Evolutionary conservation across 192 early-diverging fungal species (phyloP).

Genomic region (Pilaira anomala): DNA sequence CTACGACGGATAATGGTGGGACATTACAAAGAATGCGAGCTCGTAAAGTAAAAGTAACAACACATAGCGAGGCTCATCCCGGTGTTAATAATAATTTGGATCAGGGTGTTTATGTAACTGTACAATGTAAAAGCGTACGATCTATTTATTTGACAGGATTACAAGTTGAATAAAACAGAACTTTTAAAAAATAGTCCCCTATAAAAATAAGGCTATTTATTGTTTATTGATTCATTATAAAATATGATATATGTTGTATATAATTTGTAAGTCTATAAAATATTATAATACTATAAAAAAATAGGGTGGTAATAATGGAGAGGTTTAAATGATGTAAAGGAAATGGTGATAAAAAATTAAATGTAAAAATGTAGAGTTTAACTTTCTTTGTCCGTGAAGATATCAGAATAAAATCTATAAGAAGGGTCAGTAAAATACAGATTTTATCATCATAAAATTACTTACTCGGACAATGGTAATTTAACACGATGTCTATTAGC

Average conservation of each 20-base stretch:
- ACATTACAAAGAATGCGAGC: not conserved
- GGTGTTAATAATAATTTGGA: not conserved
- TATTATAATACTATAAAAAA: not conserved
- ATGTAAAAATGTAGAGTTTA: too few species aligned
- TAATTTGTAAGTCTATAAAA: not conserved
- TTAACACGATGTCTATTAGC: conserved; percentile 34
- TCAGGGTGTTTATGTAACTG: not conserved
- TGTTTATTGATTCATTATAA: too few species aligned
- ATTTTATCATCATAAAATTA: not conserved
- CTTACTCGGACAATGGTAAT: conserved; percentile 42
- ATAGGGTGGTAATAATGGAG: not conserved
- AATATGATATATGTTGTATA: too few species aligned
- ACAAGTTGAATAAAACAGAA: not conserved
- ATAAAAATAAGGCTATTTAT: too few species aligned
- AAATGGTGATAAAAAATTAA: too few species aligned
- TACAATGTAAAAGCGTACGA: not conserved
- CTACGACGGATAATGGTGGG: not conserved
- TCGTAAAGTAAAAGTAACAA: not conserved
- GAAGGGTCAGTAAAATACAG: not conserved
- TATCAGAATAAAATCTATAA: conserved; percentile 22
- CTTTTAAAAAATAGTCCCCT: too few species aligned
- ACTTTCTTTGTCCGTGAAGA: conserved; percentile 16
- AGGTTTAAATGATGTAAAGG: too few species aligned
- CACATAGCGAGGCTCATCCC: too few species aligned
- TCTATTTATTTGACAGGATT: not conserved